Base-by-base conservation (phyloP, 1,139 yeast genomes). In the Hanseniaspora uvarum region DNA sequence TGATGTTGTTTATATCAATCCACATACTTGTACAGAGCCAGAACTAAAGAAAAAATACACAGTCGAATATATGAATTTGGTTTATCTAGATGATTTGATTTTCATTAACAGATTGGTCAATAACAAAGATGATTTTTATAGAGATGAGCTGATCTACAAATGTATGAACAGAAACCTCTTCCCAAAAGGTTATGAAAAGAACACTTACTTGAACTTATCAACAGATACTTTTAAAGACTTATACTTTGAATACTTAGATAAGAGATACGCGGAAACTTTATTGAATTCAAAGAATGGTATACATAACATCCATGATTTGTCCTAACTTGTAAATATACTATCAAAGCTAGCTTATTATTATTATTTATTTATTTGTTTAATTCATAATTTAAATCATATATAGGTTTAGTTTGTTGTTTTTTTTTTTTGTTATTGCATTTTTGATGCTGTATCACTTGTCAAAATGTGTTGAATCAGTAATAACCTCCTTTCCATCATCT, bases 401-500 rank as follows among this genome's bases (percentile, higher is more conserved):
- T 21, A 33, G 3, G n/a, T n/a, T n/a, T n/a, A n/a, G n/a, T n/a
- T n/a, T n/a, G n/a, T n/a, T n/a, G n/a, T n/a, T n/a, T 12, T 18
- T 10, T 23, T 33, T n/a, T 11, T 24, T 28, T 31, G 5, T 43
- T 19, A n/a, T 16, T n/a, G n/a, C n/a, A n/a, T n/a, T n/a, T n/a
- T n/a, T n/a, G n/a, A n/a, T n/a, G n/a, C n/a, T n/a, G n/a, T n/a
- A n/a, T n/a, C n/a, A n/a, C n/a, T 28, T 36, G 10, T 50, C 53
- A 30, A 50, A 50, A 10, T 50, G 48, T 11, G 49, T 36, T 5
- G 53, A 50, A 6, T 50, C 52, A 5, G 55, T 53, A 11, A 72
- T 63, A 57, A 72, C 75, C 54, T 71, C 57, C 56, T 72, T 75
- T 11, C 76, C 75, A 43, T 74, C 71, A 46, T 73, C 78, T 48